Conservation (phyloP, 495 filamentous ascomycete genomes). For the Cenococcum geophilum region DNA sequence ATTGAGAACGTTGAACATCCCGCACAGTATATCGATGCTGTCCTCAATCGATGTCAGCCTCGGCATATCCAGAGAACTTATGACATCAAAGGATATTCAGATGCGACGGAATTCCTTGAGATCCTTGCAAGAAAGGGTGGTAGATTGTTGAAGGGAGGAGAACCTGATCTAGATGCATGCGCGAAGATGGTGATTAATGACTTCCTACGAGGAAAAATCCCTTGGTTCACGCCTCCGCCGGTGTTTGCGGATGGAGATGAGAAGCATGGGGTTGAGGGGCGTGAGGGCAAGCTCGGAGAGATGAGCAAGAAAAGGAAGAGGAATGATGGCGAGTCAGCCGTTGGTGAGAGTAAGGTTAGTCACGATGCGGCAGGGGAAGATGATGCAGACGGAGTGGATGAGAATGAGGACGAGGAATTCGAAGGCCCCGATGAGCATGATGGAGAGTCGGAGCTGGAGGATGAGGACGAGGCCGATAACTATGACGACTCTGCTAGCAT, state of each 20-base stretch:
- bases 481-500: neutral
- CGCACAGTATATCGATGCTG: constrained; percentile 85
- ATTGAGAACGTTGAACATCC: constrained; percentile 95
- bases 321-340: constrained; percentile 12
- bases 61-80: constrained; percentile 92
- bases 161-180: constrained; percentile 86
- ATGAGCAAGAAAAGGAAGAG: constrained; percentile 55
- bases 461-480: constrained; percentile 11
- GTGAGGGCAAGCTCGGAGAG: constrained; percentile 57
- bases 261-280: constrained; percentile 46
- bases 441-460: constrained; percentile 37
- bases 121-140: constrained; percentile 82
- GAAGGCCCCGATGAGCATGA: constrained; percentile 26
- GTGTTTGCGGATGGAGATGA: constrained; percentile 42
- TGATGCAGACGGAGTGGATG: constrained; percentile 39
- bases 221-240: constrained; percentile 88
- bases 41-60: constrained; percentile 70
- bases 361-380: constrained; percentile 31
- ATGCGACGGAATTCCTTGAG: constrained; percentile 78
- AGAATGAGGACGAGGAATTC: constrained; percentile 26
- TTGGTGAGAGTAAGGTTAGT: constrained; percentile 33
- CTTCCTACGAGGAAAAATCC: constrained; percentile 88
- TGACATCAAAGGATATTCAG: constrained; percentile 66
- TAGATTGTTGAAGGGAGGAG: constrained; percentile 77
- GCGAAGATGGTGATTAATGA: constrained; percentile 96